A percentile compares a stretch with the other conserved stretches of the same genome.
These are phyloP conservation scores for Hypoxylon lenormandii DNA, from an alignment of 495 filamentous ascomycete species.

Conservation along the genomic window DNA sequence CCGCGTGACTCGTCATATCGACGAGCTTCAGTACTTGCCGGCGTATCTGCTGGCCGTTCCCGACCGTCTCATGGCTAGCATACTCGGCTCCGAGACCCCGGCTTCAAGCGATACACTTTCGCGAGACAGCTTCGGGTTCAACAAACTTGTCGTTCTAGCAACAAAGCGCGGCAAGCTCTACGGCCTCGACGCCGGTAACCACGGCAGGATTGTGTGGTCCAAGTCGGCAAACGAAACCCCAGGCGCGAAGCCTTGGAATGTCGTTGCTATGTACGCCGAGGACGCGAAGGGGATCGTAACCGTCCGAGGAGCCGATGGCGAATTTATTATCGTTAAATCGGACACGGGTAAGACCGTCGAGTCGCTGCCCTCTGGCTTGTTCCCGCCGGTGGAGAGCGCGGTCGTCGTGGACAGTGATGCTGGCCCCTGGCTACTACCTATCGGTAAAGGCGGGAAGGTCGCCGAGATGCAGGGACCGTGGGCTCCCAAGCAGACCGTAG, in stretches of 20 bases:
- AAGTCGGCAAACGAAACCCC: conserved; percentile 68
- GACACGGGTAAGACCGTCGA: conserved; percentile 68
- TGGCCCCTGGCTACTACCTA: conserved; percentile 63
- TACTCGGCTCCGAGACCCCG: conserved; percentile 68
- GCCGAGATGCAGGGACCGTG: conserved; percentile 52
- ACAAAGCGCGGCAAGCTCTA: conserved; percentile 83
- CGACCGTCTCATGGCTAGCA: conserved; percentile 72
- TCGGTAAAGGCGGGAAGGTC: conserved; percentile 62
- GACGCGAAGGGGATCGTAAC: conserved; percentile 66
- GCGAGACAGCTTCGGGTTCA: conserved; percentile 86
- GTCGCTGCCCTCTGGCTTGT: conserved; percentile 52
- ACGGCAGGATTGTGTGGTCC: conserved; percentile 81
- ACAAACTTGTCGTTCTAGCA: conserved; percentile 82
- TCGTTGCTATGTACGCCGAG: conserved; percentile 73
- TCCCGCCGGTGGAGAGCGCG: conserved; percentile 57
- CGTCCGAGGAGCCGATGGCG: conserved; percentile 69
- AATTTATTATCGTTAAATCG: conserved; percentile 67
- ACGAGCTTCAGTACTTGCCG: conserved; percentile 83
- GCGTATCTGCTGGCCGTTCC: conserved; percentile 75
- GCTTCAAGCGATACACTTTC: conserved; percentile 65
- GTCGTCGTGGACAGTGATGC: conserved; percentile 64
- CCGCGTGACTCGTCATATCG: conserved; percentile 81
- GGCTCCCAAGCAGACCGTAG: conserved; percentile 65
- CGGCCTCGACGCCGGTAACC: conserved; percentile 79
- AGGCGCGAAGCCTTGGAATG: conserved; percentile 69